Percentiles rank a stretch among this genome's conserved stretches.
Conservation (phyloP, 208 protist species). For the Crithidia thermophila region DNA sequence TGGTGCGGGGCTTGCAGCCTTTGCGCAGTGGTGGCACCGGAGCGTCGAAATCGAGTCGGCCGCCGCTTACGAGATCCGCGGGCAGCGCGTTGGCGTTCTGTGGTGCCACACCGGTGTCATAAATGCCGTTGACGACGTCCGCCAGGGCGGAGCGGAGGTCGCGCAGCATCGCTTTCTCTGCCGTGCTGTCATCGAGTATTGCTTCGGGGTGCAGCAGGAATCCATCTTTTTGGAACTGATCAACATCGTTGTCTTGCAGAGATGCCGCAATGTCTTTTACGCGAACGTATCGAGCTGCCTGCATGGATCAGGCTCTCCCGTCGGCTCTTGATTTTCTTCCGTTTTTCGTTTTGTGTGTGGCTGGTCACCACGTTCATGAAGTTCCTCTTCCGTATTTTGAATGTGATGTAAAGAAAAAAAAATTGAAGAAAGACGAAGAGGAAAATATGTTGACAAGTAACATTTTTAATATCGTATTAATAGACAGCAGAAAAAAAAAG, state of each 20-base stretch:
- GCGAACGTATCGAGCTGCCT: not conserved
- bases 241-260: not conserved
- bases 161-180: not conserved
- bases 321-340: too few relatives aligned
- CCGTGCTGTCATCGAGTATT: not conserved
- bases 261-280: not conserved
- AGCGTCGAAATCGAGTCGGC: not conserved
- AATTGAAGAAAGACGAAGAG: too few relatives aligned
- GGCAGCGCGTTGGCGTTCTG: not conserved
- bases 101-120: not conserved
- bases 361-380: too few relatives aligned
- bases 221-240: not conserved
- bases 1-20: slow-evolving; percentile 12
- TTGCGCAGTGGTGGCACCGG: not conserved
- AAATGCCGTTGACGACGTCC: not conserved
- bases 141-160: not conserved
- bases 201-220: not conserved
- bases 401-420: too few relatives aligned
- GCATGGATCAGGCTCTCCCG: not conserved
- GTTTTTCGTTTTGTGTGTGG: too few relatives aligned
- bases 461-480: too few relatives aligned
- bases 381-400: too few relatives aligned
- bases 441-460: too few relatives aligned
- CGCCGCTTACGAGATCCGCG: not conserved
- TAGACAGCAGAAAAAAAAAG: too few relatives aligned